Conservation (phyloP, 129 eudicot genomes). For the sunflower (Helianthus annuus) region DNA sequence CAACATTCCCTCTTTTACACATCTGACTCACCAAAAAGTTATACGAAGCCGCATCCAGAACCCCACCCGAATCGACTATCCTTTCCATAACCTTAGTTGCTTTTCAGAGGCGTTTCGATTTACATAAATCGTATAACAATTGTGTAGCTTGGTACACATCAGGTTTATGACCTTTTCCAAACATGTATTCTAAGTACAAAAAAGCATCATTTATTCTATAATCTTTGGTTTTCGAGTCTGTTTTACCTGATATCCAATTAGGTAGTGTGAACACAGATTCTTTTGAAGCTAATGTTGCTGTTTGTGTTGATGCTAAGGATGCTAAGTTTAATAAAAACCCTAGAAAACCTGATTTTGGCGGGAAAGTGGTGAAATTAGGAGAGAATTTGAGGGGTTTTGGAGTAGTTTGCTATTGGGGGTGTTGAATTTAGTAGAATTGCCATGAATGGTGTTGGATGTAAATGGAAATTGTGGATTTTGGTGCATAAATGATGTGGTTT, state of each 20-base stretch:
- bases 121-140: slow-evolving; percentile 70
- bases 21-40: slow-evolving; percentile 64
- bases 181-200: slow-evolving; percentile 73
- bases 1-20: slow-evolving; percentile 71
- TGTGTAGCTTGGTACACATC: slow-evolving; percentile 73
- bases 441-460: slow-evolving; percentile 28
- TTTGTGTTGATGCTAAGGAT: slow-evolving; percentile 39
- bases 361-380: slow-evolving; percentile 44
- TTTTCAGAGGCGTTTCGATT: slow-evolving; percentile 49
- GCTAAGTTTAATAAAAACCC: slow-evolving; percentile 18
- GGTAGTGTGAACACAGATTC: slow-evolving; percentile 61
- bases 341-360: slow-evolving; percentile 35
- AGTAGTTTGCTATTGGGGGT: slow-evolving; percentile 53
- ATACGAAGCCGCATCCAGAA: slow-evolving; percentile 56
- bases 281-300: slow-evolving; percentile 39
- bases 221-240: slow-evolving; percentile 52
- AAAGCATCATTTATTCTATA: slow-evolving; percentile 72
- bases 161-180: slow-evolving; percentile 77
- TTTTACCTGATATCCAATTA: slow-evolving; percentile 64
- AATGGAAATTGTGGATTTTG: not conserved
- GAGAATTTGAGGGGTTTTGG: slow-evolving; percentile 37
- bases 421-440: slow-evolving; percentile 55
- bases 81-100: slow-evolving; percentile 85
- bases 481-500: not conserved
- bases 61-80: slow-evolving; percentile 63